phyloP scores from a whole-genome alignment of 2,329 filamentous ascomycete genomes.

The Alternaria novae-zelandiae region DNA sequence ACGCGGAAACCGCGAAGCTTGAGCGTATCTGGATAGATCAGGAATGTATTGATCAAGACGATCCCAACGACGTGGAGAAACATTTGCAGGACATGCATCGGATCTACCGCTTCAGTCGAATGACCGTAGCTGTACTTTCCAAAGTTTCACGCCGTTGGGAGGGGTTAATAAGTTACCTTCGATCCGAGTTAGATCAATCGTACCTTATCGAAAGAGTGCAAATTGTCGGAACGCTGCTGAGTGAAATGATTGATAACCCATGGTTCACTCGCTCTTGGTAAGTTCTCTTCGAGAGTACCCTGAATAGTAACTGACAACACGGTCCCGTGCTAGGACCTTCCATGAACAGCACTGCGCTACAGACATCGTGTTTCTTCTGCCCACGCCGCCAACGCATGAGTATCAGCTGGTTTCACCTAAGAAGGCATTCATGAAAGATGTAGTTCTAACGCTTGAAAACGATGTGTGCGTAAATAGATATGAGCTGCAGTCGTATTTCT shows the following conservation, averaged over 20 bases:
- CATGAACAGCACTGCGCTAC: background rate
- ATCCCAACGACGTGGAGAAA: background rate
- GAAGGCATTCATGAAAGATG: too few species aligned
- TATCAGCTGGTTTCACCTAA: too few species aligned
- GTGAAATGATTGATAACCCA: too few species aligned
- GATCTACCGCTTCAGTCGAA: background rate
- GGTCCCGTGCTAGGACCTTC: background rate
- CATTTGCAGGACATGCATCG: background rate
- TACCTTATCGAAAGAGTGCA: too few species aligned
- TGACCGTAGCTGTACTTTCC: background rate
- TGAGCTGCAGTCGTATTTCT: too few species aligned
- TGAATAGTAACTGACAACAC: fast-evolving
- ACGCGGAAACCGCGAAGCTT: fast-evolving
- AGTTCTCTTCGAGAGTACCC: background rate
- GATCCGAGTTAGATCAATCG: too few species aligned
- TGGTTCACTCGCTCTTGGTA: background rate
- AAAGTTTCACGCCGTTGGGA: too few species aligned
- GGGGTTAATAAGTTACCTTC: too few species aligned
- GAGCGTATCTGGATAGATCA: background rate
- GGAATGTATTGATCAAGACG: background rate
- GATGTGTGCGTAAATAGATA: too few species aligned
- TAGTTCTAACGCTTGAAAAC: too few species aligned
- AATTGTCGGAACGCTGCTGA: too few species aligned
- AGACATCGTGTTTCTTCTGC: background rate
- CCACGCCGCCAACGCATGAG: too few species aligned